A percentile compares a stretch with the other conserved stretches of the same genome.
phyloP scores from a whole-genome alignment of 2,329 filamentous ascomycete genomes.

The Ceratocystis cubensis region DNA sequence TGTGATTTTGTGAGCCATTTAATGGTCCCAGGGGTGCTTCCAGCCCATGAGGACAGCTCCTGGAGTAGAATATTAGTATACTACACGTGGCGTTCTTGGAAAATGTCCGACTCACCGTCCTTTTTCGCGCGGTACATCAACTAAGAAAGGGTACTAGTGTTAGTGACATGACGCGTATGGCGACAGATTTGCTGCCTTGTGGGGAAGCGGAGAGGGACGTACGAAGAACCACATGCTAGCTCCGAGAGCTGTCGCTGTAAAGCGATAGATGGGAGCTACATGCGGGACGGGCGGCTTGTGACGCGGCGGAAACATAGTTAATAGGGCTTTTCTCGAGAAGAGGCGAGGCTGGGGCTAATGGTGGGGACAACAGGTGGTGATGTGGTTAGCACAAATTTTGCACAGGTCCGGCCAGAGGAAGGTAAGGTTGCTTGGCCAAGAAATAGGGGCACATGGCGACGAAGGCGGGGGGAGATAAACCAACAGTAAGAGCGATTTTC shows the following conservation, averaged over 20 bases:
- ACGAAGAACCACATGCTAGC: conserved; percentile 99
- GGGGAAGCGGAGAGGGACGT: conserved; percentile 31
- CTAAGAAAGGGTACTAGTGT: conserved; percentile 34
- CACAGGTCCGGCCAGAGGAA: too few species aligned
- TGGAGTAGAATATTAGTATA: conserved; percentile 26
- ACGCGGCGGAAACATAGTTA: conserved; percentile 14
- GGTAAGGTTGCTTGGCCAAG: too few species aligned
- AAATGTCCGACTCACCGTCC: conserved; percentile 49
- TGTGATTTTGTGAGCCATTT: conserved; percentile 27
- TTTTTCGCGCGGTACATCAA: conserved; percentile 94
- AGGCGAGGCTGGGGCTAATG: not conserved
- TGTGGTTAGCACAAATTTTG: not conserved
- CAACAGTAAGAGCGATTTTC: too few species aligned
- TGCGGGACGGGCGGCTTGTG: conserved; percentile 34
- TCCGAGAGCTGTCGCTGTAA: conserved; percentile 73
- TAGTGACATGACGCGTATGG: not conserved
- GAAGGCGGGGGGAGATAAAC: too few species aligned
- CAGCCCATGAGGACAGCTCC: conserved; percentile 70
- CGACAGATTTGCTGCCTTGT: not conserved
- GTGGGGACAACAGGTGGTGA: not conserved
- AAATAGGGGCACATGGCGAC: too few species aligned
- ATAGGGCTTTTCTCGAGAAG: not conserved
- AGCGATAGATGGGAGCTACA: conserved; percentile 58
- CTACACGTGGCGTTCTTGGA: not conserved
- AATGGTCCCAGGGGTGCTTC: conserved; percentile 97